Percentiles rank a stretch among this genome's conserved stretches.
phyloP scores from a whole-genome alignment of 2,329 filamentous ascomycete genomes.

The Aspergillus hortae region DNA sequence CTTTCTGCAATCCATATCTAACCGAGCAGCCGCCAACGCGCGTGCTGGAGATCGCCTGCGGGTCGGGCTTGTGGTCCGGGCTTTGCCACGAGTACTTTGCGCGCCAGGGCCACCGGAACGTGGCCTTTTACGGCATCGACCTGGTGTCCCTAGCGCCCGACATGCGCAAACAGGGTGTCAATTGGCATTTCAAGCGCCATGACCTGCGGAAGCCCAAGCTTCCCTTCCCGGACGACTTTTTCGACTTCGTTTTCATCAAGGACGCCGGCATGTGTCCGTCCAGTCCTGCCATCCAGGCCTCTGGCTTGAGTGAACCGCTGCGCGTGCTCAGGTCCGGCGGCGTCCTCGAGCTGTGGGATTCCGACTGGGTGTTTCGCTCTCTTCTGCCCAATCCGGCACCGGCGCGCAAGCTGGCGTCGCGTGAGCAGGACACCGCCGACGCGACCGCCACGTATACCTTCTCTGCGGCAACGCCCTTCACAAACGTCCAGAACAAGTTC shows the following conservation, averaged over 20 bases:
- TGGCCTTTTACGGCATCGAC: constrained; percentile 79
- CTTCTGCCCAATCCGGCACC: constrained; percentile 72
- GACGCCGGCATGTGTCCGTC: constrained; percentile 70
- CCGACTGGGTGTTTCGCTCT: constrained; percentile 78
- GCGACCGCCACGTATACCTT: constrained; percentile 78
- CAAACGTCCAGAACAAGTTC: constrained; percentile 74
- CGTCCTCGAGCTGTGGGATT: constrained; percentile 83
- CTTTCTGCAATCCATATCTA: constrained; percentile 69
- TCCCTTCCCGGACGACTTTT: constrained; percentile 75
- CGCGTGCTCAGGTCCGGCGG: constrained; percentile 76
- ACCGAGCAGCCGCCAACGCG: constrained; percentile 65
- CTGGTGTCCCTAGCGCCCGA: constrained; percentile 69
- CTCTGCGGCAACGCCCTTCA: constrained; percentile 77
- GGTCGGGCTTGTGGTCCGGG: constrained; percentile 83
- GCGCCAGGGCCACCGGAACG: constrained; percentile 62
- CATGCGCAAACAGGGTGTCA: constrained; percentile 67
- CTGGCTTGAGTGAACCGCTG: constrained; percentile 67
- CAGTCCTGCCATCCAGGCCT: constrained; percentile 51
- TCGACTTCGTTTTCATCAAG: constrained; percentile 86
- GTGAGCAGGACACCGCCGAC: constrained; percentile 62
- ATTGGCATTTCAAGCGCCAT: constrained; percentile 85
- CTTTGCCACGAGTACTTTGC: constrained; percentile 79
- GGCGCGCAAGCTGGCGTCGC: constrained; percentile 54
- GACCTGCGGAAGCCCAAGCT: constrained; percentile 73
- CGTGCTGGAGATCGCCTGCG: constrained; percentile 84